Evolutionary conservation across 345 rosid genomes (phyloP).

Genomic region (Citrus maxima): DNA sequence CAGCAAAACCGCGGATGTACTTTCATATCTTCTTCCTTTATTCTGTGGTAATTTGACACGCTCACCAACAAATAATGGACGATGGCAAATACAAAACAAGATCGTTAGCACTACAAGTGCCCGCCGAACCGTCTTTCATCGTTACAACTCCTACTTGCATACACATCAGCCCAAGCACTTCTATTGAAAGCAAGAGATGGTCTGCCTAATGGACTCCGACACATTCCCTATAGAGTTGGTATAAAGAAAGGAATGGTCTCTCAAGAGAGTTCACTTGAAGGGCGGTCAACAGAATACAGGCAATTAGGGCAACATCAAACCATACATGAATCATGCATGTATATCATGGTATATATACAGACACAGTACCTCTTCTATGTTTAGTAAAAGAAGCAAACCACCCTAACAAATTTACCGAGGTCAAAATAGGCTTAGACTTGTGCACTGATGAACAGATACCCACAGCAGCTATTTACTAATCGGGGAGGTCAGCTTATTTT

Average conservation of each 20-base stretch:
- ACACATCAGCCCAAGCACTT: neutral
- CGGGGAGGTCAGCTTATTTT: constrained; percentile 71
- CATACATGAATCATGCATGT: neutral
- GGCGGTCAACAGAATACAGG: neutral
- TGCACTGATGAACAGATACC: neutral
- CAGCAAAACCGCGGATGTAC: too few relatives aligned
- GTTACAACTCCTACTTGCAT: too few relatives aligned
- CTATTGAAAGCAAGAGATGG: neutral
- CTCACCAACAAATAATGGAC: neutral
- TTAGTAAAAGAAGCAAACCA: neutral
- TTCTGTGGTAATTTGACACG: neutral
- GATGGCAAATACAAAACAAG: neutral
- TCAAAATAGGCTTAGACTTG: neutral
- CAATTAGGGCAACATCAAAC: neutral
- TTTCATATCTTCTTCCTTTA: too few relatives aligned
- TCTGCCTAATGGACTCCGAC: neutral
- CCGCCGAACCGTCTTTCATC: neutral
- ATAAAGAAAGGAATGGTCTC: neutral
- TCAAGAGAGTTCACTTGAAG: neutral
- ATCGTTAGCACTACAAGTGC: neutral
- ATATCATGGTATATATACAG: neutral
- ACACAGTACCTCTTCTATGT: neutral
- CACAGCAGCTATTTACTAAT: constrained; percentile 45
- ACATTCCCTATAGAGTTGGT: neutral
- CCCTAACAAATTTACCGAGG: neutral